Evolutionary conservation across 1,284 basidiomycete species (phyloP), one percentile per base, ranked within the genome.

Genomic region (Heterobasidion parviporum): DNA sequence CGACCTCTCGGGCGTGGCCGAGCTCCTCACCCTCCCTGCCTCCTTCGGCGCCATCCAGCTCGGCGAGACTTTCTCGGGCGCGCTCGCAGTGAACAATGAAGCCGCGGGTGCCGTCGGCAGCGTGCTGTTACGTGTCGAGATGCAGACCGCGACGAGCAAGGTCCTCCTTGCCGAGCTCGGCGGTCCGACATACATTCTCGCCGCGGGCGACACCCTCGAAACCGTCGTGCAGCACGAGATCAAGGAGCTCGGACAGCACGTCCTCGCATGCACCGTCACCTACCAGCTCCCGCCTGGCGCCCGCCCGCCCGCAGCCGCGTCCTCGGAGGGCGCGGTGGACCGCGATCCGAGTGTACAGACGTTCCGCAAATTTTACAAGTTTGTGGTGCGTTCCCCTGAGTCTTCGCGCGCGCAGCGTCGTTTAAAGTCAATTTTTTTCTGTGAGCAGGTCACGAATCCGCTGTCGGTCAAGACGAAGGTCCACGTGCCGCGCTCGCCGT

Each of bases 391-490:
- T 79, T 35, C 16, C 26, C 6, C 4, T 26, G 26, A 26, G 26
- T 4, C 1, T 26, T 26, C 4, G 3, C 26, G 6, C 6, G 26
- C 3, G 26, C 26, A 6, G 26, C 26, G 44, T 43, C 51, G 38
- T 47, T 14, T 36, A 26, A 26, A 26, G 26, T 26, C 26, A 5
- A 1, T 5, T 26, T 2, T 26, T 26, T 5, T 26, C 26, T 26
- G 26, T 26, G 26, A 9, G 15, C 62, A 93, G 90, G 89, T 92
- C 9, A 88, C 85, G 10, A 92, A 94, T 61, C 92, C 92, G 1
- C 72, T 95, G 6, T 89, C 89, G 1, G 92, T 94, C 59, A 94
- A 94, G 71, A 94, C 92, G 9, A 92, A 93, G 68, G 89, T 94
- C 0, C 88, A 94, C 65, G 67, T 74, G 1, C 80, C 88, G 0